Evolutionary conservation across 2,329 filamentous ascomycete species (phyloP), one percentile per base, ranked within the genome.

Genomic region (Verticillium dahliae): DNA sequence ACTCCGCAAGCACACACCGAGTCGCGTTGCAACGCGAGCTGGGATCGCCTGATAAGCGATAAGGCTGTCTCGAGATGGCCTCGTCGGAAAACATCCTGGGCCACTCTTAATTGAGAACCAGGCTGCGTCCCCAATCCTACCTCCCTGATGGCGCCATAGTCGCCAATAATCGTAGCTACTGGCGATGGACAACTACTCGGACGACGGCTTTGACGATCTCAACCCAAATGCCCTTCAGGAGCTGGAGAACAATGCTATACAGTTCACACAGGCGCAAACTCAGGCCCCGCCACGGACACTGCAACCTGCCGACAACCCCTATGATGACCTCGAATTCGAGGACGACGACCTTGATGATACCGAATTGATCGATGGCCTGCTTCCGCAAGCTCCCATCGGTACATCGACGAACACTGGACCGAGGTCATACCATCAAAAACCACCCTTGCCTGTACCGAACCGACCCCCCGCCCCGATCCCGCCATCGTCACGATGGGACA

Each of bases 191-290:
- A 82, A 85, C 64, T 88, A 86, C 70, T 84, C 80, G 62, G 86
- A 88, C 70, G 86, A 87, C 69, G 85, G 81, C 63, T 78, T 90
- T 67, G 85, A 89, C 71, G 78, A 82, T 50, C 75, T 89, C 52
- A 83, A 85, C 65, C 78, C 81, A 64, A 80, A 81, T 65, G 78
- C 78, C 56, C 75, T 89, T 3, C 79, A 85, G 67, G 85, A 88
- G 69, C 82, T 90, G 64, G 87, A 90, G 69, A 81, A 83, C 68
- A 81, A 83, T 69, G 86, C 86, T 45, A 84, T 88, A 65, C 82
- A 83, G 66, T 81, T 81, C 66, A 88, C 86, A 4, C 84, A 87
- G 66, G 78, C 76, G 38, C 77, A 71, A 60, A 68, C 69, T 31
- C 71, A 74, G 60, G 66, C 66, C 31, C 69, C 68, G 14, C 45